These are phyloP conservation scores for Novymonas esmeraldas DNA, from an alignment of 208 protist genomes.

Conservation along the genomic window DNA sequence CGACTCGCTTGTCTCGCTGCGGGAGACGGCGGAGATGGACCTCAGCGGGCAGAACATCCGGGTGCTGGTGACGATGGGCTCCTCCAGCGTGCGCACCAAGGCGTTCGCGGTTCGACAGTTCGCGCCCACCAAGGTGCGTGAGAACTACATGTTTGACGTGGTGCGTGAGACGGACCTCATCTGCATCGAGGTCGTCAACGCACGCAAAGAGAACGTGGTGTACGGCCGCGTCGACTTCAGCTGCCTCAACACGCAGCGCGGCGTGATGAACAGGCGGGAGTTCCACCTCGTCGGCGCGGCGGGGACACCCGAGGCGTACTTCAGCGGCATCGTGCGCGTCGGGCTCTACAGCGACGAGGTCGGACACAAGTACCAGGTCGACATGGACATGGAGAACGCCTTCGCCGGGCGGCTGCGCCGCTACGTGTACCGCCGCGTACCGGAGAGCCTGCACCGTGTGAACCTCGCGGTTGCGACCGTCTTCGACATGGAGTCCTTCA, in stretches of 20 bases:
- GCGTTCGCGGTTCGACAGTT: conserved; percentile 48
- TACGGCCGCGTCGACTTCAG: conserved; percentile 86
- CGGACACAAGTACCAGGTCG: conserved; percentile 70
- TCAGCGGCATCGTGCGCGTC: conserved; percentile 74
- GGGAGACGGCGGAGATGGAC: conserved; percentile 40
- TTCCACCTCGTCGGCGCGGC: conserved; percentile 71
- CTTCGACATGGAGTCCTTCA: conserved; percentile 86
- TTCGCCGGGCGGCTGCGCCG: conserved; percentile 69
- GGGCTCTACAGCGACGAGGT: conserved; percentile 71
- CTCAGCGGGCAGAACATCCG: conserved; percentile 51
- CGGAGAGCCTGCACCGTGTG: conserved; percentile 78
- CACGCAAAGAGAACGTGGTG: conserved; percentile 37
- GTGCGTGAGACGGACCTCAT: conserved; percentile 85
- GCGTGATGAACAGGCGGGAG: conserved; percentile 51
- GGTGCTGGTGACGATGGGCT: conserved; percentile 73
- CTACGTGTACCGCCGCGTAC: conserved; percentile 60
- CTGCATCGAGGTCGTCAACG: conserved; percentile 68
- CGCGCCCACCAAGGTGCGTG: conserved; percentile 49
- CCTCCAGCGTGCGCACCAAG: conserved; percentile 43
- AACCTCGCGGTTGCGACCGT: conserved; percentile 70
- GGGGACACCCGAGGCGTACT: conserved; percentile 68
- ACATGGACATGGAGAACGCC: conserved; percentile 43
- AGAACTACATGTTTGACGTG: conserved; percentile 79
- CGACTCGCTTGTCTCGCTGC: conserved; percentile 47
- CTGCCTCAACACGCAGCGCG: conserved; percentile 73